These are phyloP conservation scores for Actinomortierella ambigua DNA, from an alignment of 371 early-diverging fungal species.

Conservation along the genomic window DNA sequence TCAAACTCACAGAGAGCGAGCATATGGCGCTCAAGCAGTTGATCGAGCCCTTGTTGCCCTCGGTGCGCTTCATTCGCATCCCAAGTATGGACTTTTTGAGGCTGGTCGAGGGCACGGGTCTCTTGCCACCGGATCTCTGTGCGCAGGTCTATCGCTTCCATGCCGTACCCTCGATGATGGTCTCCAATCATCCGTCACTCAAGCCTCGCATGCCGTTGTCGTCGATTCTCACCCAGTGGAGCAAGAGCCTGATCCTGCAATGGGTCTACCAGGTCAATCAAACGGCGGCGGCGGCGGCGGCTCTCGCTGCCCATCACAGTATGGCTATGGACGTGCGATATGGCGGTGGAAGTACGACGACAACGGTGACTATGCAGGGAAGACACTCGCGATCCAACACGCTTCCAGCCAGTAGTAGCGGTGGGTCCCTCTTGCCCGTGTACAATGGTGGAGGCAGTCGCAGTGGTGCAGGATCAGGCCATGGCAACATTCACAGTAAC, in stretches of 20 bases:
- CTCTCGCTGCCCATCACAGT: not conserved
- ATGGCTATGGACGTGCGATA: not conserved
- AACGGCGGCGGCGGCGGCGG: not conserved
- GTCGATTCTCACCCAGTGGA: conserved; percentile 26
- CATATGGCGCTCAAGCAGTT: conserved; percentile 25
- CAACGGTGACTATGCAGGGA: conserved; percentile 1
- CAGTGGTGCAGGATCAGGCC: not conserved
- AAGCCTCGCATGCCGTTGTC: conserved; percentile 40
- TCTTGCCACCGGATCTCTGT: conserved; percentile 34
- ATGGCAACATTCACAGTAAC: not conserved
- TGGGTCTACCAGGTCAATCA: conserved; percentile 21
- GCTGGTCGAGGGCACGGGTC: conserved; percentile 40
- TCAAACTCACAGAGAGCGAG: conserved; percentile 15
- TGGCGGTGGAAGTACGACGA: conserved; percentile 4
- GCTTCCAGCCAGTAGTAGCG: too few species aligned
- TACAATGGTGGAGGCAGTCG: conserved; percentile 1
- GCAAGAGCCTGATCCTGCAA: conserved; percentile 24
- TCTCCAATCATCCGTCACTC: conserved; percentile 33
- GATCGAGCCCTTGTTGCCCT: conserved; percentile 20
- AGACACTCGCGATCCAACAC: too few species aligned
- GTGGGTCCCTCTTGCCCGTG: too few species aligned
- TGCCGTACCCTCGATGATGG: conserved; percentile 43
- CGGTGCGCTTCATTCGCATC: conserved; percentile 39
- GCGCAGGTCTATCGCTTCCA: conserved; percentile 41
- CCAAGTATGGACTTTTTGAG: conserved; percentile 34